Evolutionary conservation across 2,329 filamentous ascomycete species (phyloP).

Genomic region (Colletotrichum tofieldiae): DNA sequence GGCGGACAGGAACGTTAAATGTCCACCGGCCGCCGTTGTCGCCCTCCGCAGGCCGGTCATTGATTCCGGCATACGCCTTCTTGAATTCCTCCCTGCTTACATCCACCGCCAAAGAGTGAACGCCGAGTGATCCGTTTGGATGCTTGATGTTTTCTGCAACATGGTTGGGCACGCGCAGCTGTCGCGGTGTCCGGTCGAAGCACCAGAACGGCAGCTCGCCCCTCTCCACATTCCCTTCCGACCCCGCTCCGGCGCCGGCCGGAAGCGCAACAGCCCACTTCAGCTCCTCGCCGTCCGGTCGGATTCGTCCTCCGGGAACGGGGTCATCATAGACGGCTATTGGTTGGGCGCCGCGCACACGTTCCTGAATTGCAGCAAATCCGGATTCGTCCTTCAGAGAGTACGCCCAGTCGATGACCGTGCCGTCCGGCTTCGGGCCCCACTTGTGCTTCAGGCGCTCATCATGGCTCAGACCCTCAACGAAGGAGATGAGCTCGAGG

Average conservation of each 20-base stretch:
- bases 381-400: slow-evolving; percentile 56
- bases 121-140: slow-evolving; percentile 66
- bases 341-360: slow-evolving; percentile 50
- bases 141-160: slow-evolving; percentile 60
- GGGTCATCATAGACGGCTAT: slow-evolving; percentile 65
- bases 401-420: slow-evolving; percentile 74
- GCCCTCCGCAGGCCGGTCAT: slow-evolving; percentile 17
- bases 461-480: slow-evolving; percentile 50
- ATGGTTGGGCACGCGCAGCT: slow-evolving; percentile 67
- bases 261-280: slow-evolving; percentile 72
- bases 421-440: slow-evolving; percentile 66
- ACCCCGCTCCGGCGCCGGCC: slow-evolving; percentile 46
- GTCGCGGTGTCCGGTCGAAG: slow-evolving; percentile 72
- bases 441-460: slow-evolving; percentile 70
- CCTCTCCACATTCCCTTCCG: slow-evolving; percentile 50
- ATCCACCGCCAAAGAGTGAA: slow-evolving; percentile 60
- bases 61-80: slow-evolving; percentile 33
- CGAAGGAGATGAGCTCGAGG: slow-evolving; percentile 77
- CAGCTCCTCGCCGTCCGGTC: slow-evolving; percentile 69
- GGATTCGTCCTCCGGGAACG: slow-evolving; percentile 66
- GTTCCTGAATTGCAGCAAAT: slow-evolving; percentile 56
- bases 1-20: slow-evolving; percentile 32
- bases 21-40: slow-evolving; percentile 20
- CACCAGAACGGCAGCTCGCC: slow-evolving; percentile 77
- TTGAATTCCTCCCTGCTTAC: slow-evolving; percentile 45